phyloP scores from a whole-genome alignment of 352 stramenopile genomes.

The Phytopythium montanum region DNA sequence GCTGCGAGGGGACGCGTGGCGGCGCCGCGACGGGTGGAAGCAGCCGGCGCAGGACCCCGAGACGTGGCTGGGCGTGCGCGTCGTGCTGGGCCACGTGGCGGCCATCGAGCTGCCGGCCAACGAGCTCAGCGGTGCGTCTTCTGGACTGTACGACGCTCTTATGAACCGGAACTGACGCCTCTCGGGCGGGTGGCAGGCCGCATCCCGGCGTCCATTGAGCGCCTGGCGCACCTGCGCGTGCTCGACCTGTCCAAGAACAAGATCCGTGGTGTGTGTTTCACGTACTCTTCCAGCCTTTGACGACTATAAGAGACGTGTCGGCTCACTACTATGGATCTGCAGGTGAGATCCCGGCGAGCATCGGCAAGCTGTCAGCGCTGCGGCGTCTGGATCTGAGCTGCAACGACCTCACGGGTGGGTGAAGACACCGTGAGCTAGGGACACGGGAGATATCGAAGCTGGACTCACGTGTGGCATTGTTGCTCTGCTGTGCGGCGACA shows the following conservation, averaged over 20 bases:
- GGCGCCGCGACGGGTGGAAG: conserved; percentile 72
- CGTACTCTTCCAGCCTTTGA: neutral
- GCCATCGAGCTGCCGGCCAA: conserved; percentile 73
- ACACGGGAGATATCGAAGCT: neutral
- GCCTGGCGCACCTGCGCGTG: conserved; percentile 61
- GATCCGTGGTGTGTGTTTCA: conserved; percentile 34
- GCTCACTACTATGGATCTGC: neutral
- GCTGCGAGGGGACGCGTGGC: conserved; percentile 65
- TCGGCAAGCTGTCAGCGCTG: conserved; percentile 53
- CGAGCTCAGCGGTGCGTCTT: conserved; percentile 34
- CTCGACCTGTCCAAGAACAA: conserved; percentile 84
- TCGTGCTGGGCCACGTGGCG: conserved; percentile 66
- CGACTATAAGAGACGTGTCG: neutral
- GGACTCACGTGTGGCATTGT: neutral
- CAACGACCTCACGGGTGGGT: conserved; percentile 63
- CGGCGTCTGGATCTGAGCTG: conserved; percentile 73
- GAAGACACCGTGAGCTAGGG: neutral
- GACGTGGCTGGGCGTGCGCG: conserved; percentile 77
- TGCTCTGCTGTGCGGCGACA: neutral
- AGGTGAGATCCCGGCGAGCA: conserved; percentile 51
- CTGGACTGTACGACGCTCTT: neutral
- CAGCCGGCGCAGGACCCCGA: conserved; percentile 66
- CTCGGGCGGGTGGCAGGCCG: conserved; percentile 9
- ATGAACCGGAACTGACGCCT: neutral
- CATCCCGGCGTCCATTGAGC: conserved; percentile 37